Evolutionary conservation across 805 yeast genomes (phyloP).

Genomic region (Myxozyma mucilagina): DNA sequence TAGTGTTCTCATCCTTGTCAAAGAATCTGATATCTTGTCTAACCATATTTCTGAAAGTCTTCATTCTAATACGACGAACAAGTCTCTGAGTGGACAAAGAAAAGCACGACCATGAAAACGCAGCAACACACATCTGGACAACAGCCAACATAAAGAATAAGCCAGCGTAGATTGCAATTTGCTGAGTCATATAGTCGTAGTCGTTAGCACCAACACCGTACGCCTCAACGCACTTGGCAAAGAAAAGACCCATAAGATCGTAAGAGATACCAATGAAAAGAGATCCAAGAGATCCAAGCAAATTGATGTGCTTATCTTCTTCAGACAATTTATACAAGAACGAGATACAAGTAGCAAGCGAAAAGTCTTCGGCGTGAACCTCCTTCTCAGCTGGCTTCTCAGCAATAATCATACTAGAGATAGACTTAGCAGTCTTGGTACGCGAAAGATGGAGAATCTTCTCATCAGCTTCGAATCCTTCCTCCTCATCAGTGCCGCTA

Average conservation of each 20-base stretch:
- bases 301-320: slow-evolving; percentile 11
- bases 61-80: slow-evolving; percentile 34
- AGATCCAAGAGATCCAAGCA: slow-evolving; percentile 29
- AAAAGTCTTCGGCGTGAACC: slow-evolving; percentile 3
- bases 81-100: slow-evolving; percentile 29
- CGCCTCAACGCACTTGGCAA: slow-evolving; percentile 14
- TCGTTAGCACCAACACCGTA: slow-evolving; percentile 1
- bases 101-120: slow-evolving; percentile 8
- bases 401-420: slow-evolving; percentile 14
- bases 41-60: slow-evolving; percentile 33
- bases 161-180: slow-evolving; percentile 19
- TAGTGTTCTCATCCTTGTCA: slow-evolving; percentile 35
- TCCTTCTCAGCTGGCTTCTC: slow-evolving; percentile 5
- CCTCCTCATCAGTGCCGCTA: slow-evolving; percentile 2
- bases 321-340: slow-evolving; percentile 13
- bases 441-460: slow-evolving; percentile 4
- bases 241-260: slow-evolving; percentile 37
- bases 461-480: neutral
- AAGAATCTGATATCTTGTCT: slow-evolving; percentile 38
- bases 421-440: slow-evolving; percentile 10
- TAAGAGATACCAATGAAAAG: slow-evolving; percentile 43
- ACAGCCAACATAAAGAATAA: slow-evolving; percentile 26
- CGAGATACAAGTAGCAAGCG: slow-evolving; percentile 8
- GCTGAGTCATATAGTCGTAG: slow-evolving; percentile 31
- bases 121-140: slow-evolving; percentile 13